Evolutionary conservation across 208 protist genomes (phyloP), one percentile per base, ranked within the genome.

Genomic region (Vickermania spadyakhi): DNA sequence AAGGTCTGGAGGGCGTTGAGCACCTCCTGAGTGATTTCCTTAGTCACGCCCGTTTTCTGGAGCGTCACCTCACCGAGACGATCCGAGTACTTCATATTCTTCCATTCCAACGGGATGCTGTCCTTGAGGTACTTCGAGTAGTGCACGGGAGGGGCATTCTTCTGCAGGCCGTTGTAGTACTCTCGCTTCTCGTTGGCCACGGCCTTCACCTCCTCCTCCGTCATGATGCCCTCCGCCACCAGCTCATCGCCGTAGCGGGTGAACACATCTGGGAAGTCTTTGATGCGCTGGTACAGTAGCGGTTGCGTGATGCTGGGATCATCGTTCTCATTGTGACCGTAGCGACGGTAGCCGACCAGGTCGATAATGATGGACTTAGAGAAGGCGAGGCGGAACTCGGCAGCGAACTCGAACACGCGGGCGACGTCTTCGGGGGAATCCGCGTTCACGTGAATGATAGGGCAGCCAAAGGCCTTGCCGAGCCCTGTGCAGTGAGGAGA

Each of bases 391-490:
- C 97, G 85, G 73, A 84, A 98, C 68, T 97, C 88, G 3, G 89
- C 89, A 25, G 97, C 96, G 45, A 98, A 79, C 62, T 90, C 74
- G 71, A 89, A 97, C 18, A 93, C 89, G 23, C 80, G 79, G 27
- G 82, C 77, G 50, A 98, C 96, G 52, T 97, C 93, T 72, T 98
- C 96, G 3, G 91, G 84, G 74, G 93, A 93, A 74, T 99, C 97
- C 52, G 91, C 98, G 79, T 99, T 99, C 31, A 99, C 97, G 75
- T 99, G 98, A 66, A 99, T 93, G 59, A 99, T 94, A 5, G 98
- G 98, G 60, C 90, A 95, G 60, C 75, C 74, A 75, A 87, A 89
- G 28, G 86, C 85, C 70, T 98, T 98, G 13, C 91, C 98, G 31
- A 99, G 77, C 68, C 99, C 97, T 14, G 97, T 98, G 73, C 94